Base-by-base conservation (phyloP, 352 stramenopile species). In the Pythium folliculosum region DNA sequence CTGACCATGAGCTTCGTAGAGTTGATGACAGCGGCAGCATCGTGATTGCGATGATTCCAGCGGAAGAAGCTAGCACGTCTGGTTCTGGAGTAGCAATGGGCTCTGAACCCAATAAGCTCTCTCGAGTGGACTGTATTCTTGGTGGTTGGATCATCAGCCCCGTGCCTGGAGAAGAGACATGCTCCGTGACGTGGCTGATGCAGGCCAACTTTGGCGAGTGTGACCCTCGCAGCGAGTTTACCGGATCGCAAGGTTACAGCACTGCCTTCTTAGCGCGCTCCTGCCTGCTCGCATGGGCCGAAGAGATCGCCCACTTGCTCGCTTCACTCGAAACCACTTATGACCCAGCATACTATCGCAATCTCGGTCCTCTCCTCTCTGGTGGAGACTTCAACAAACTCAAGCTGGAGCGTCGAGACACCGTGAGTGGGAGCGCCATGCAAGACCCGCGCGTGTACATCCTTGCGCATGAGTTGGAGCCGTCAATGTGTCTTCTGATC, bases 181-280 rank as follows among this genome's bases (percentile, higher is more conserved):
- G 81, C 51, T 83, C 71, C 0, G 80, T 92, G 13, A 92, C 82
- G 23, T 91, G 83, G 85, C n/a, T 94, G n/a, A 84, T 90, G 76
- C 82, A 94, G 59, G 78, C 71, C 27, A 91, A 94, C 67, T 92
- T 91, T 54, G 80, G 79, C 16, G 69, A 85, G 51, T 91, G 83
- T 50, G 69, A 89, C 30, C 51, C 81, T 10, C 59, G 68, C 12
- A 70, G 52, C 27, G 81, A 91, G 62, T 91, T 91, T 65, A 87
- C 79, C 2, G 78, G 77, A 5, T 75, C 60, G 8, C 76, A 86
- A 57, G 71, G 72, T 0, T 68, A 63, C 44, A 55, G 77, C 5
- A 65, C 70, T 4, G 60, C 72, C 5, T 76, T 78, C 25, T 21
- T 80, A 6, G 72, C 77, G 44, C 79, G 77, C 5, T 75, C 72